Evolutionary conservation across 768 basidiomycete species (phyloP), one percentile per base, ranked within the genome.

Genomic region (Xanthoconium purpureum): DNA sequence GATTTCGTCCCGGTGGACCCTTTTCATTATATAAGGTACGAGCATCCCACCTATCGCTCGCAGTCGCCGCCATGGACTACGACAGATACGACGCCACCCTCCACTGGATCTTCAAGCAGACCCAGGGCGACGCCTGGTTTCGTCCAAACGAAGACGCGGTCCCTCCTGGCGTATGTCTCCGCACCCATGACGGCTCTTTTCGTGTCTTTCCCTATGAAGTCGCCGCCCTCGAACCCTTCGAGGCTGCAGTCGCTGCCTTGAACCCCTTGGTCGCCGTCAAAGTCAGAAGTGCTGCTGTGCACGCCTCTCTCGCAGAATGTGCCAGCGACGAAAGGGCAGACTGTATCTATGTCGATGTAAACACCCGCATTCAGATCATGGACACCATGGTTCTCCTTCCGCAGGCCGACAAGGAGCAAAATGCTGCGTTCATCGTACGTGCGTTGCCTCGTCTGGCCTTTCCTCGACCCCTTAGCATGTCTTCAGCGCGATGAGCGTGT

Each of bases 351-450:
- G 76, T 80, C 60, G 79, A 80, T 62, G 68, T 74, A 54, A 76
- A 81, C 62, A 80, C 90, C 6, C 87, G 90, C 56, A 93, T 94
- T 50, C 91, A 93, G 69, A 81, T 94, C 57, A 68, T 94, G 47
- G 89, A 92, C 63, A 86, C 88, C 24, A 86, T 94, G 77, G 73
- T 84, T 55, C 77, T 82, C 66, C 84, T 94, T 38, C 87, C 89
- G 6, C 80, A 84, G 50, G 73, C 69, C 18, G 71, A 70, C 58
- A 70, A 70, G 64, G 69, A 70, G 12, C 69, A 70, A 17, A 70
- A 71, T 17, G 69, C 69, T 4, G 91, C 92, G 1, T 94, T 94
- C 68, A 84, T 92, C 64, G 87, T 87, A 55, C 59, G 85, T 79
- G 12, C 18, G 0, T 20, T 4, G n/a, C 52, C 33, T n/a, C 14